phyloP scores from a whole-genome alignment of 2,329 filamentous ascomycete genomes.

The Rutstroemia sp. region DNA sequence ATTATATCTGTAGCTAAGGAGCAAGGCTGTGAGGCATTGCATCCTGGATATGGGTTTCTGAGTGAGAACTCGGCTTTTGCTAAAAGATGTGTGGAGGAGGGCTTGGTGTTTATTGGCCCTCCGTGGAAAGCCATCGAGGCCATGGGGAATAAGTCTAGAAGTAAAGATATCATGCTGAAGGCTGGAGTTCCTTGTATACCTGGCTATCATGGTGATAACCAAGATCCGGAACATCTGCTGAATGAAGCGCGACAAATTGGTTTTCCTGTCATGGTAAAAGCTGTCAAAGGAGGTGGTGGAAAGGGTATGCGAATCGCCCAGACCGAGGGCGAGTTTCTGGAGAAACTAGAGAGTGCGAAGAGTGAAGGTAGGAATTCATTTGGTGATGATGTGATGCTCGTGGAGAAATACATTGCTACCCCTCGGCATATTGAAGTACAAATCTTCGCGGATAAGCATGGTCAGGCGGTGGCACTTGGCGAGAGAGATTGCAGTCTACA shows the following conservation, averaged over 20 bases:
- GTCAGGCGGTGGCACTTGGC: slow-evolving; percentile 74
- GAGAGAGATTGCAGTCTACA: slow-evolving; percentile 87
- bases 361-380: slow-evolving; percentile 74
- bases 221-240: slow-evolving; percentile 56
- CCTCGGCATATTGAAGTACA: slow-evolving; percentile 87
- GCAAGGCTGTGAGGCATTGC: slow-evolving; percentile 81
- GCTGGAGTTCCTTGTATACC: slow-evolving; percentile 96
- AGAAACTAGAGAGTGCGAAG: slow-evolving; percentile 64
- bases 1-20: slow-evolving; percentile 85
- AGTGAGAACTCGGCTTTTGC: slow-evolving; percentile 93
- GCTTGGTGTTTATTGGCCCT: slow-evolving; percentile 90
- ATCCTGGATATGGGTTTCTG: slow-evolving; percentile 93
- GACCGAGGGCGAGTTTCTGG: slow-evolving; percentile 58
- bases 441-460: slow-evolving; percentile 76
- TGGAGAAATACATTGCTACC: slow-evolving; percentile 74
- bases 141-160: slow-evolving; percentile 90
- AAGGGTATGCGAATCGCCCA: slow-evolving; percentile 78
- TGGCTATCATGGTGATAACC: slow-evolving; percentile 85
- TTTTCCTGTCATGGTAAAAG: slow-evolving; percentile 71
- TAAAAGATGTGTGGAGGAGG: slow-evolving; percentile 77
- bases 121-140: slow-evolving; percentile 74
- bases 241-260: slow-evolving; percentile 63
- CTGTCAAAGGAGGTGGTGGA: slow-evolving; percentile 71
- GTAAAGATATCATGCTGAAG: slow-evolving; percentile 92
- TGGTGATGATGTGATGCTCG: slow-evolving; percentile 76